phyloP scores from a whole-genome alignment of 495 filamentous ascomycete species.

The Rusavskia elegans region DNA sequence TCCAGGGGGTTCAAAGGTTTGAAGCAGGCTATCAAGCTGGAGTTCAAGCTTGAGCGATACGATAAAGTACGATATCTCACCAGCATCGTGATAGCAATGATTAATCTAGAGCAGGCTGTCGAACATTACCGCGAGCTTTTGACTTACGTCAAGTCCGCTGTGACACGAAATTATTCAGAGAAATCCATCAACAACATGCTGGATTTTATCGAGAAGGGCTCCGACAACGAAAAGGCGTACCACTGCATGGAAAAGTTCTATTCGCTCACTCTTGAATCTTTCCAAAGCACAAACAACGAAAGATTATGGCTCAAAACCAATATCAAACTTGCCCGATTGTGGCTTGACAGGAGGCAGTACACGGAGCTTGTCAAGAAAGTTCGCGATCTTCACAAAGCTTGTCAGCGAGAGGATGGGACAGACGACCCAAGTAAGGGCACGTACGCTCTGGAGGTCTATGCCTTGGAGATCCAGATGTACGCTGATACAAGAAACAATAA shows the following conservation, averaged over 20 bases:
- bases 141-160: slow-evolving; percentile 91
- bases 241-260: slow-evolving; percentile 94
- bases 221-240: slow-evolving; percentile 62
- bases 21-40: slow-evolving; percentile 94
- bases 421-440: slow-evolving; percentile 96
- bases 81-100: neutral
- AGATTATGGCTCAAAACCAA: slow-evolving; percentile 96
- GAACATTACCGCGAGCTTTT: slow-evolving; percentile 90
- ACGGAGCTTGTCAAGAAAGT: slow-evolving; percentile 65
- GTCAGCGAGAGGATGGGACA: slow-evolving; percentile 72
- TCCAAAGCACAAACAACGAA: slow-evolving; percentile 96
- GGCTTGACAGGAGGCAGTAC: slow-evolving; percentile 85
- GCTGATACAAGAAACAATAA: slow-evolving; percentile 95
- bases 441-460: slow-evolving; percentile 89
- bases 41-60: slow-evolving; percentile 77
- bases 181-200: slow-evolving; percentile 99
- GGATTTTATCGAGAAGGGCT: slow-evolving; percentile 89
- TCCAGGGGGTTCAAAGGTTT: slow-evolving; percentile 84
- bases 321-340: slow-evolving; percentile 84
- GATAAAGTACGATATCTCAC: slow-evolving; percentile 44
- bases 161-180: slow-evolving; percentile 96
- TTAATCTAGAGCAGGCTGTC: slow-evolving; percentile 50
- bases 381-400: slow-evolving; percentile 75
- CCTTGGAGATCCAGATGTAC: slow-evolving; percentile 97
- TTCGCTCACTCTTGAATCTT: slow-evolving; percentile 77